Conservation (phyloP, 148 eudicot species). For the Camellia granthamiana region DNA sequence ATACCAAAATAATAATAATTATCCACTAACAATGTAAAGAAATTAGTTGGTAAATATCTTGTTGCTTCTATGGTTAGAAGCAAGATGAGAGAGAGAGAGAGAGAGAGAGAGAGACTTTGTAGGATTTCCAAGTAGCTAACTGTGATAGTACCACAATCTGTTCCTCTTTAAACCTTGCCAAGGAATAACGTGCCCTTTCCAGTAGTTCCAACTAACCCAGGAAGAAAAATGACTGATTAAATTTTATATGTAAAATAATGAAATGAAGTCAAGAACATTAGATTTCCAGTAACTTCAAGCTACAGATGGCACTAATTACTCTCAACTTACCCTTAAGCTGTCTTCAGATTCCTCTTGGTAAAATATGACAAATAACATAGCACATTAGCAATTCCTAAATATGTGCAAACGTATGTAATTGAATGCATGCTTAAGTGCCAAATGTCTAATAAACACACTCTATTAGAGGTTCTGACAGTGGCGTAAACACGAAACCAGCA, state of each 20-base stretch:
- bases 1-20: too few species aligned
- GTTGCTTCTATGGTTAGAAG: too few species aligned
- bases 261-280: conserved; percentile 3
- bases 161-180: conserved; percentile 69
- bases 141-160: conserved; percentile 46
- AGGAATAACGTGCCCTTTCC: conserved; percentile 77
- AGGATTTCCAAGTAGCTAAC: too few species aligned
- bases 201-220: conserved; percentile 59
- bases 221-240: neutral
- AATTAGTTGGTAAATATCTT: too few species aligned
- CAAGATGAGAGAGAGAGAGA: too few species aligned
- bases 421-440: neutral
- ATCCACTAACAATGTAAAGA: too few species aligned
- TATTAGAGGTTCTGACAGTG: conserved; percentile 85
- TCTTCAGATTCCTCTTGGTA: too few species aligned
- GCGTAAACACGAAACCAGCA: conserved; percentile 91
- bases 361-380: too few species aligned
- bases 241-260: neutral
- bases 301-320: too few species aligned
- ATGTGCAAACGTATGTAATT: neutral
- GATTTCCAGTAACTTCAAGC: neutral
- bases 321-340: too few species aligned
- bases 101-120: too few species aligned
- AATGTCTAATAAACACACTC: conserved; percentile 41
- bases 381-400: too few species aligned